Evolutionary conservation across 495 filamentous ascomycete species (phyloP).

Genomic region (Letharia lupina): DNA sequence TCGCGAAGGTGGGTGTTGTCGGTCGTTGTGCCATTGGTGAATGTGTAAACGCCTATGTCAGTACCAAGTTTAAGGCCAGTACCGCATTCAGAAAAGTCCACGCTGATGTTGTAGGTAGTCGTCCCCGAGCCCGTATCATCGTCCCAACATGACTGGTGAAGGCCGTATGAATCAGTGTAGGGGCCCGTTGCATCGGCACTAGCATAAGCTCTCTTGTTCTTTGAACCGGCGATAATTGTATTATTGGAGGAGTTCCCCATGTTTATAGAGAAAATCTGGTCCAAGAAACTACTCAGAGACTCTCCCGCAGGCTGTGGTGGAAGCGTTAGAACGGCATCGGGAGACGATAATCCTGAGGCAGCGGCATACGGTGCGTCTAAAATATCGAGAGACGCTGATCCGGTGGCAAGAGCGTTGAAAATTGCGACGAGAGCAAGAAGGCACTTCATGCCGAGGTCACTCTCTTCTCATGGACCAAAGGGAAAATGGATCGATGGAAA

Average conservation of each 20-base stretch:
- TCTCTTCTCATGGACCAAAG: not conserved
- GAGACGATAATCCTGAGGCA: not conserved
- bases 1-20: slow-evolving; percentile 4
- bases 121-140: slow-evolving; percentile 7
- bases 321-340: not conserved
- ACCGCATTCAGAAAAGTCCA: slow-evolving; percentile 9
- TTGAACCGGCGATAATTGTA: not conserved
- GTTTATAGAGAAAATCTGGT: not conserved
- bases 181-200: not conserved
- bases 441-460: not conserved
- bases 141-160: slow-evolving; percentile 10
- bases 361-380: not conserved
- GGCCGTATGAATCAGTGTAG: slow-evolving; percentile 1
- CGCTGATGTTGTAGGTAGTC: slow-evolving; percentile 13
- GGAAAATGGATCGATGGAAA: not conserved
- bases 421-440: not conserved
- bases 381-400: not conserved
- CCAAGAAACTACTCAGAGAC: not conserved
- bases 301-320: not conserved
- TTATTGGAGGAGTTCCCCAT: not conserved
- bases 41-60: slow-evolving; percentile 13
- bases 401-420: not conserved
- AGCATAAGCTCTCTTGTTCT: not conserved
- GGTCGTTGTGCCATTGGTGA: slow-evolving; percentile 15
- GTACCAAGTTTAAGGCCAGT: slow-evolving; percentile 5